phyloP scores from a whole-genome alignment of 805 yeast genomes.

The Vanderwaltozyma tropicalis region DNA sequence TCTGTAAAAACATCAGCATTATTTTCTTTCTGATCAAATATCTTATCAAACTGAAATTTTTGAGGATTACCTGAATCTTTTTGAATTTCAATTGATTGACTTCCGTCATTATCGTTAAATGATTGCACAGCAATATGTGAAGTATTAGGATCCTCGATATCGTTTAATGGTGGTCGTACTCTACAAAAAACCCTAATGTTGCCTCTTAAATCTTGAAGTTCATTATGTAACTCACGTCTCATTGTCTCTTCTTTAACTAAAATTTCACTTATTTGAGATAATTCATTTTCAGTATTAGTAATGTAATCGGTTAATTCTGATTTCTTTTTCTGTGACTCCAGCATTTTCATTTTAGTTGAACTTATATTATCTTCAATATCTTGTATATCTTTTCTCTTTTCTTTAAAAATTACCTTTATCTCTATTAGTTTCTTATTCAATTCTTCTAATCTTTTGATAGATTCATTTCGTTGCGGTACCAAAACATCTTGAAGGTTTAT shows the following conservation, averaged over 20 bases:
- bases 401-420: neutral
- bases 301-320: slow-evolving; percentile 20
- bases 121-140: slow-evolving; percentile 26
- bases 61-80: slow-evolving; percentile 7
- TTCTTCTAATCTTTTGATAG: neutral
- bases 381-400: neutral
- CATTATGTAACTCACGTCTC: slow-evolving; percentile 58
- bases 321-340: slow-evolving; percentile 2
- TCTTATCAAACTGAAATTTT: slow-evolving; percentile 62
- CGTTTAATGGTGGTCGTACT: slow-evolving; percentile 47
- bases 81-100: slow-evolving; percentile 16
- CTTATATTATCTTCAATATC: neutral
- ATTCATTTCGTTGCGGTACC: neutral
- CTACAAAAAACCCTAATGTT: slow-evolving; percentile 88
- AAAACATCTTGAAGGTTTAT: slow-evolving; percentile 10
- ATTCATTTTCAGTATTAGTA: slow-evolving; percentile 23
- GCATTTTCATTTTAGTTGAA: neutral
- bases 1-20: slow-evolving; percentile 72
- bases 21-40: slow-evolving; percentile 45
- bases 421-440: neutral
- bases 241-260: slow-evolving; percentile 37
- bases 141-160: slow-evolving; percentile 12
- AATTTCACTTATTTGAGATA: slow-evolving; percentile 26
- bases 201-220: slow-evolving; percentile 79
- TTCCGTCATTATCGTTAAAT: slow-evolving; percentile 23